Base-by-base conservation (phyloP, 2,329 filamentous ascomycete genomes). In the Aphanocladium album region DNA sequence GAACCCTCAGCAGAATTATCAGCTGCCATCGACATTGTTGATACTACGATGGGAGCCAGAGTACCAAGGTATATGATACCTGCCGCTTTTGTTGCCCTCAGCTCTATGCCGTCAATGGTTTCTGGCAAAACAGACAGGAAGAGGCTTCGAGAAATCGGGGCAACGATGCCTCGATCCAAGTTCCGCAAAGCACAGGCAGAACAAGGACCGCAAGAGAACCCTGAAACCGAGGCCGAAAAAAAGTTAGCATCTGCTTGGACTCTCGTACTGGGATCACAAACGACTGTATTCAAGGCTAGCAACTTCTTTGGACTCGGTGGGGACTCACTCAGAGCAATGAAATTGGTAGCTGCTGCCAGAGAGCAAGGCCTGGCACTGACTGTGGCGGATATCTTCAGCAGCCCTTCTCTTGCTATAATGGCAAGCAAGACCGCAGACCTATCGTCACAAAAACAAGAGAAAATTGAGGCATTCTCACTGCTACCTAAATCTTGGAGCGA, bases 251-350 rank as follows among this genome's bases (percentile, higher is more conserved):
- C 66, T 9, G 67, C 76, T 14, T 80, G 77, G 77, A 55, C 62
- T 37, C 70, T 70, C 52, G 67, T 79, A 1, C 70, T 80, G 1
- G 74, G 73, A 3, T 61, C 66, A 1, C 72, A 75, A 9, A 60
- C 67, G 17, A 69, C 73, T 5, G 63, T 78, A 12, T 71, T 71
- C 16, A 67, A 71, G 2, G 68, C 73, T 8, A 76, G 77, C 65
- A 77, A 74, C 68, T 82, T 82, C 71, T 78, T 81, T 65, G 71
- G 71, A 1, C 70, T 81, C 1, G 80, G 79, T 1, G 79, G 81
- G 7, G 80, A 83, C 68, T 83, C 80, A 0, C 71, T 83, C 2
- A 72, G 75, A n/a, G 80, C 80, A 2, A 83, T 83, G 80, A 77
- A 72, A 57, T 72, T 83, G 3, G 77, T 81, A 1, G 73, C 78